Conservation (phyloP, 1,139 yeast species). For the Debaryomyces sp. region DNA sequence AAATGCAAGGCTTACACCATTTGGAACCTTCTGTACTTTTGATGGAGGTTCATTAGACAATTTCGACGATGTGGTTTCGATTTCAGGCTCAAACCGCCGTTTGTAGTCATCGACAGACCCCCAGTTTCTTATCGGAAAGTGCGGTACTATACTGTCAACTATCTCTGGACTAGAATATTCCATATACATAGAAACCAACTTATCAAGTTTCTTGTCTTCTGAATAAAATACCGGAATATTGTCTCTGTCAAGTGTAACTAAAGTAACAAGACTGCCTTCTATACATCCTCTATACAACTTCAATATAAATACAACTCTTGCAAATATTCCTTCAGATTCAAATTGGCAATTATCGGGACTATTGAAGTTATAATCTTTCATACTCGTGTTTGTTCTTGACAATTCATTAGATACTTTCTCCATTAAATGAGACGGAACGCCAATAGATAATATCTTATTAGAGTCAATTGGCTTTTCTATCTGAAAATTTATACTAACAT, state of each 20-base stretch:
- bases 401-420: conserved; percentile 9
- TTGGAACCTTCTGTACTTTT: conserved; percentile 8
- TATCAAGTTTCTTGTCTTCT: neutral
- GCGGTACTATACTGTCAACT: neutral
- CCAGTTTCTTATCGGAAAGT: conserved; percentile 5
- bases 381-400: conserved; percentile 4
- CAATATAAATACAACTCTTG: conserved; percentile 14
- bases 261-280: conserved; percentile 13
- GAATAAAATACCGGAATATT: conserved; percentile 9
- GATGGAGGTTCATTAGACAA: conserved; percentile 6
- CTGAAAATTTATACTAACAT: conserved; percentile 8
- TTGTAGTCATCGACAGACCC: neutral
- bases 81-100: neutral
- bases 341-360: conserved; percentile 14
- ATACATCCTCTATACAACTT: conserved; percentile 15
- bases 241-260: conserved; percentile 7
- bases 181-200: neutral
- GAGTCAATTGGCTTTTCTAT: conserved; percentile 4
- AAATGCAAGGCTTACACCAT: conserved; percentile 10
- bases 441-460: conserved; percentile 13
- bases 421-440: conserved; percentile 12
- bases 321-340: conserved; percentile 17
- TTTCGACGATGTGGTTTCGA: neutral
- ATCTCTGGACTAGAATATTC: neutral
- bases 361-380: conserved; percentile 12